phyloP scores from a whole-genome alignment of 2,329 filamentous ascomycete species.

The Taxawa tesnikishii region DNA sequence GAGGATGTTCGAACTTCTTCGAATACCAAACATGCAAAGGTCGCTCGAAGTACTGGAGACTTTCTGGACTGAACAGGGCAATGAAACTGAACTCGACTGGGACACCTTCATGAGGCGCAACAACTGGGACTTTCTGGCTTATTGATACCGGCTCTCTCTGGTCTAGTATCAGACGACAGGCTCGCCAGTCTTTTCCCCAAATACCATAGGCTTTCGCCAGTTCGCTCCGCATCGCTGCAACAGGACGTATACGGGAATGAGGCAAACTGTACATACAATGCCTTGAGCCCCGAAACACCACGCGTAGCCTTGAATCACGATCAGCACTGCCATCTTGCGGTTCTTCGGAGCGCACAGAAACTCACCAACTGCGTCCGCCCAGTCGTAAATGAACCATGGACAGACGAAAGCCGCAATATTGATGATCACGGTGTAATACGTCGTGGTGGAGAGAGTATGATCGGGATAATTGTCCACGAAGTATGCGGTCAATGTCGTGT shows the following conservation, averaged over 20 bases:
- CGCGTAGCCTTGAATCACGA: neutral
- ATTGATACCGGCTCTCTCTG: too few species aligned
- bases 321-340: neutral
- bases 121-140: conserved; percentile 8
- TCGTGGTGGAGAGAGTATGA: neutral
- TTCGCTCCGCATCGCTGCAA: neutral
- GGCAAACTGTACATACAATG: neutral
- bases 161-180: neutral
- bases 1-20: conserved; percentile 5
- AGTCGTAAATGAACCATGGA: neutral
- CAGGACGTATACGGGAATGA: neutral
- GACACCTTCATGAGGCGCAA: conserved; percentile 6
- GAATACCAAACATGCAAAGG: conserved; percentile 4
- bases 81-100: conserved; percentile 3
- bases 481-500: neutral
- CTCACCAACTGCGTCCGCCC: neutral
- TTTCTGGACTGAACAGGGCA: conserved; percentile 4
- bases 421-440: neutral
- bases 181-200: neutral
- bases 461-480: neutral
- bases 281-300: neutral
- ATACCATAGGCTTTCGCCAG: neutral
- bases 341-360: too few species aligned
- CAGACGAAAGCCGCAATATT: neutral
- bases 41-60: conserved; percentile 6